Conservation (phyloP, 2,329 filamentous ascomycete genomes). For the Apiospora koreana region DNA sequence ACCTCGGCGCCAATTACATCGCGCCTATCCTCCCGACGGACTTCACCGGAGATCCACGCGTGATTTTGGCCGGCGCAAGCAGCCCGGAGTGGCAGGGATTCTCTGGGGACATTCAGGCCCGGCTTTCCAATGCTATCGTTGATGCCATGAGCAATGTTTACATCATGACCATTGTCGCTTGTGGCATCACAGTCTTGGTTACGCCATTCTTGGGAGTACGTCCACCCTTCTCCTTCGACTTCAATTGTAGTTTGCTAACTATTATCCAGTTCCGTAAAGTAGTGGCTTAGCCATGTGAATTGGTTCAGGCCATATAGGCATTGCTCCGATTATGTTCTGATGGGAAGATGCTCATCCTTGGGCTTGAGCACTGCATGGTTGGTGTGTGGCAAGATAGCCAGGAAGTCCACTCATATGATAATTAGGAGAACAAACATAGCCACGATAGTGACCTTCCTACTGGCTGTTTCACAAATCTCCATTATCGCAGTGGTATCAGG, state of each 20-base stretch:
- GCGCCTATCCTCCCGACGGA: not conserved
- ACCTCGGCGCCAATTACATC: not conserved
- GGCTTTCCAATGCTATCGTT: not conserved
- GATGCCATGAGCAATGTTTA: not conserved
- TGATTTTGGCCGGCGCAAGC: not conserved
- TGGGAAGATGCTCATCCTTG: too few relatives aligned
- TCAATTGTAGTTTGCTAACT: not conserved
- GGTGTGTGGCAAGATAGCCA: too few relatives aligned
- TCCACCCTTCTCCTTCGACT: not conserved
- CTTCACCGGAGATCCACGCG: not conserved
- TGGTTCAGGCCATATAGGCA: too few relatives aligned
- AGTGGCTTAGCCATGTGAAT: not conserved
- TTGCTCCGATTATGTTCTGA: too few relatives aligned
- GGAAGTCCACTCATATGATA: too few relatives aligned
- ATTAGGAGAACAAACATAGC: too few relatives aligned
- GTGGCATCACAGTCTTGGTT: not conserved
- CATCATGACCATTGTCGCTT: not conserved
- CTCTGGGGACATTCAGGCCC: not conserved
- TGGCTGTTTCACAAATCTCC: too few relatives aligned
- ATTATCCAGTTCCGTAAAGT: not conserved
- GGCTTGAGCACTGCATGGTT: too few relatives aligned
- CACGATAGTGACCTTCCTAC: too few relatives aligned
- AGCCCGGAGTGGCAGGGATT: not conserved
- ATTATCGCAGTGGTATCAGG: too few relatives aligned
- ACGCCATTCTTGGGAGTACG: not conserved